Conservation (phyloP, 495 filamentous ascomycete genomes). For the Aspergillus indologenus region DNA sequence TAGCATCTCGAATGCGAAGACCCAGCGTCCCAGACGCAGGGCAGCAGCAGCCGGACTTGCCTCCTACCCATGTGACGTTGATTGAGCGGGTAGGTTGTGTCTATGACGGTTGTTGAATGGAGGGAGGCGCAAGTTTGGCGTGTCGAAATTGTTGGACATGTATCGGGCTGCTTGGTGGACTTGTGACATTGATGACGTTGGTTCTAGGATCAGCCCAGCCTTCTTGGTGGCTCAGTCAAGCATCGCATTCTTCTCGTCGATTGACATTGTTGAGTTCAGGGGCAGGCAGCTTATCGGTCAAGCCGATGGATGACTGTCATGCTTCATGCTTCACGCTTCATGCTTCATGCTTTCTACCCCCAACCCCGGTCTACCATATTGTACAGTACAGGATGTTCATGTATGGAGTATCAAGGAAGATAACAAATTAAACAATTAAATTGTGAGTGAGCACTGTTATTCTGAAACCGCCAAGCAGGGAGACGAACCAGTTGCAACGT, state of each 20-base stretch:
- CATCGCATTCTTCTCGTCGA: neutral
- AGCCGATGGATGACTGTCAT: neutral
- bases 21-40: neutral
- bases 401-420: too few relatives aligned
- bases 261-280: neutral
- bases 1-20: constrained; percentile 10
- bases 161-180: neutral
- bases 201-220: neutral
- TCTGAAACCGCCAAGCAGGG: neutral
- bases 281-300: neutral
- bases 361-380: too few relatives aligned
- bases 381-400: too few relatives aligned
- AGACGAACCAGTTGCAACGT: neutral
- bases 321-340: too few relatives aligned
- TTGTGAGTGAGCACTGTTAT: neutral
- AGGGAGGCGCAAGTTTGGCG: neutral
- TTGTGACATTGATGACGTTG: neutral
- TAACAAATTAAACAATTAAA: too few relatives aligned
- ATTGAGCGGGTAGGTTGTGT: neutral
- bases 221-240: neutral
- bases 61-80: neutral
- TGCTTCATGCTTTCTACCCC: too few relatives aligned
- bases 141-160: neutral
- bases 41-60: neutral
- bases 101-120: neutral